phyloP scores from a whole-genome alignment of 257 asterid genomes.

The Cruciata laevipes region DNA sequence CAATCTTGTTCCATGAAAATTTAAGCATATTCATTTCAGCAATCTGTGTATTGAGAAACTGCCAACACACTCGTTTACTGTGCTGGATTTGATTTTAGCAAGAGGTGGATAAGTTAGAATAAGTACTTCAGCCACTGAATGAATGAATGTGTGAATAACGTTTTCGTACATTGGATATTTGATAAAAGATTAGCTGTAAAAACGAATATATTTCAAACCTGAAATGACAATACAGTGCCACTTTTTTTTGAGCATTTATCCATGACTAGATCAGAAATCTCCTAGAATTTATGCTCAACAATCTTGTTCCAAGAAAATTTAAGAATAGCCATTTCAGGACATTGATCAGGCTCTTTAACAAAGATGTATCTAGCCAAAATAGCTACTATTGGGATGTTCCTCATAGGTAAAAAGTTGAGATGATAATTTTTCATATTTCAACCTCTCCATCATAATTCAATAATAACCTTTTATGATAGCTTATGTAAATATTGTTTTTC shows the following conservation, averaged over 20 bases:
- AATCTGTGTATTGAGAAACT: neutral
- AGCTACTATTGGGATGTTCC: no score
- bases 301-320: neutral
- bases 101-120: conserved; percentile 4
- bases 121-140: neutral
- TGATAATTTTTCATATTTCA: no score
- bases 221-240: neutral
- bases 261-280: neutral
- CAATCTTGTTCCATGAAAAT: neutral
- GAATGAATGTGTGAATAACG: neutral
- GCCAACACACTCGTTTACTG: neutral
- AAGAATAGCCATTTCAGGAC: neutral
- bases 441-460: no score
- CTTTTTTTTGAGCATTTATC: neutral
- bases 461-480: no score
- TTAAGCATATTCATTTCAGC: neutral
- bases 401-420: no score
- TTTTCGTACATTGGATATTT: neutral
- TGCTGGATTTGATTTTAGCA: neutral
- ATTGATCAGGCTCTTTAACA: no score
- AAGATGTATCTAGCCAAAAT: no score
- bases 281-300: neutral
- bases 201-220: neutral
- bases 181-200: neutral
- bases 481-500: no score